Evolutionary conservation across 2,329 filamentous ascomycete genomes (phyloP), one percentile per base, ranked within the genome.

Genomic region (Fusarium cicatricum): DNA sequence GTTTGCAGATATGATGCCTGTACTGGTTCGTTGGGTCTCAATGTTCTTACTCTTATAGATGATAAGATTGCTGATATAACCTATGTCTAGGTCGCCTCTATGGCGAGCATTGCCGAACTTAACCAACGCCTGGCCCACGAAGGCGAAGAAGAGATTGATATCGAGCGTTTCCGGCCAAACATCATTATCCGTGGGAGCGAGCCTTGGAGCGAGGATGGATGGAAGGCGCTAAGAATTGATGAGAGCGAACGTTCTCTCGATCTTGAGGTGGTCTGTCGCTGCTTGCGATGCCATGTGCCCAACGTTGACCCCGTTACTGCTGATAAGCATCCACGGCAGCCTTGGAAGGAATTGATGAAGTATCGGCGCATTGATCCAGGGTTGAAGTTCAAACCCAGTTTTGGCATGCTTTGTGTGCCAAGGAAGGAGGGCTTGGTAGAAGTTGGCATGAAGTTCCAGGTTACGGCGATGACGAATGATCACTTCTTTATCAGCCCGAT

Each of bases 221-320:
- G 86, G 86, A 88, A 87, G 72, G 77, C 79, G 3, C 73, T 88
- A 1, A 75, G 80, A 10, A 78, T 85, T 42, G 71, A 69, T 10
- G 47, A 52, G 19, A 51, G 57, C 12, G 34, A 55, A 15, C 19
- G 39, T 14, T 37, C 64, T 8, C 67, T 85, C 10, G 75, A 76
- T 19, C 63, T 87, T 29, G 85, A 88, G 69, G 79, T 87, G 26
- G 80, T 85, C 15, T 82, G 83, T 23, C 75, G 85, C 3, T 88
- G 85, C 66, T 79, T 84, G 29, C 73, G 85, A 16, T 88, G 85
- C 56, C 84, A 84, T 58, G 84, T 88, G 2, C 85, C 85, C 7
- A 88, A 88, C 70, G 85, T 88, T n/a, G 73, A 88, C 62, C 84
- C 85, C 0, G 80, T 82, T n/a, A 85, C 85, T 5, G 85, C 81